Evolutionary conservation across 257 asterid genomes (phyloP).

Genomic region (Primulina huaijiensis): DNA sequence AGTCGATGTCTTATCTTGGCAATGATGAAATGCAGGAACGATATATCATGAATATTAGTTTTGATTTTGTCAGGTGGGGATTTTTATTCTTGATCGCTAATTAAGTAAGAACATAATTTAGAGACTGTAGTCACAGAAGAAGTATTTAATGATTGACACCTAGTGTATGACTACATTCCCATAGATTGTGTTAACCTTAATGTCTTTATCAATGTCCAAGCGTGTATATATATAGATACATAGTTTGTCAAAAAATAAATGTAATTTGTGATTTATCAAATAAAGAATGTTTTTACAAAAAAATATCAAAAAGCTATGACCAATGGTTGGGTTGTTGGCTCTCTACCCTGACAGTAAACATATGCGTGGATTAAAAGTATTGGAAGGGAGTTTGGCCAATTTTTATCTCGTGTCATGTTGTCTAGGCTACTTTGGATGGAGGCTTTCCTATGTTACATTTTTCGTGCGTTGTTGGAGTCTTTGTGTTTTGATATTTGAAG

Average conservation of each 20-base stretch:
- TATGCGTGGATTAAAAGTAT: not conserved
- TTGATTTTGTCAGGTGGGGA: not conserved
- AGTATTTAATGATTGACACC: no score
- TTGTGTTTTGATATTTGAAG: not conserved
- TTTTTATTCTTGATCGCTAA: not conserved
- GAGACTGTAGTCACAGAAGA: no score
- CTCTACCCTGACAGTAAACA: not conserved
- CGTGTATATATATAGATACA: no score
- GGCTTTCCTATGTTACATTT: not conserved
- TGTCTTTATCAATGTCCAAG: no score
- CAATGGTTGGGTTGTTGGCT: not conserved
- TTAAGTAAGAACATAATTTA: not conserved
- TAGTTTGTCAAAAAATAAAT: no score
- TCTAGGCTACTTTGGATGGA: not conserved
- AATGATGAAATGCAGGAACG: not conserved
- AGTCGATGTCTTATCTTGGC: no score
- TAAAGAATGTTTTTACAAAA: no score
- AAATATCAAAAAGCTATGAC: no score
- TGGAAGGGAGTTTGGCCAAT: not conserved
- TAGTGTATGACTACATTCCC: no score
- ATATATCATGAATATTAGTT: no score
- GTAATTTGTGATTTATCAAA: no score
- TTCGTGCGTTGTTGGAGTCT: slow-evolving; percentile 9
- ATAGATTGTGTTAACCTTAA: no score
- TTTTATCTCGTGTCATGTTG: not conserved